These are phyloP conservation scores for Penicillium hesseltinei DNA, from an alignment of 2,329 filamentous ascomycete species.

Conservation along the genomic window DNA sequence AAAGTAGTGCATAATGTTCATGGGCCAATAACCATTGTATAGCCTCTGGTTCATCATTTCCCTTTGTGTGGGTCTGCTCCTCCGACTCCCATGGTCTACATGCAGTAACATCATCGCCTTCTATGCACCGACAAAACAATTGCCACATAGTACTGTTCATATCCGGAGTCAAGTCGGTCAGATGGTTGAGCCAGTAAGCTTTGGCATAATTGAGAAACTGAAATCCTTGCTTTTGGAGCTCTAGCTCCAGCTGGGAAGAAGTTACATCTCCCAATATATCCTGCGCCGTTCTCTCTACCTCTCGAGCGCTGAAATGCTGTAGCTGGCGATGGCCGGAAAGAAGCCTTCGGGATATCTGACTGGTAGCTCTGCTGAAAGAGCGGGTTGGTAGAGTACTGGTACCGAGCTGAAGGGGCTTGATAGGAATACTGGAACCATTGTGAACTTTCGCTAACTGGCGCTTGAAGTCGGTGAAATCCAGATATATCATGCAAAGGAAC, in stretches of 20 bases:
- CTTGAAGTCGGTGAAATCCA: slow-evolving; percentile 14
- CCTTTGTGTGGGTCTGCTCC: neutral
- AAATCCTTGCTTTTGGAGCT: neutral
- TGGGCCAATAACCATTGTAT: neutral
- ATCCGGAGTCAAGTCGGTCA: neutral
- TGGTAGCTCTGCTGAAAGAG: neutral
- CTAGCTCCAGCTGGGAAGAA: neutral
- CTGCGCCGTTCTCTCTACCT: neutral
- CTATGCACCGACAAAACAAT: slow-evolving; percentile 3
- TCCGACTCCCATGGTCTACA: neutral
- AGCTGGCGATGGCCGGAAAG: neutral
- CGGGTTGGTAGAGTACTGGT: neutral
- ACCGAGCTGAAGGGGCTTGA: neutral
- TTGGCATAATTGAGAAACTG: neutral
- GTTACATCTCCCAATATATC: neutral
- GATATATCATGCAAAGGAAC: slow-evolving; percentile 12
- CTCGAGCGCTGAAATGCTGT: neutral
- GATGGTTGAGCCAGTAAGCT: neutral
- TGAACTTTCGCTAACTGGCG: slow-evolving; percentile 2
- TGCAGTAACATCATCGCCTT: neutral
- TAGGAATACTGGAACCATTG: neutral
- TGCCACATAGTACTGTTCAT: neutral
- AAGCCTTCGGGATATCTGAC: neutral
- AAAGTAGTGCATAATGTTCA: neutral
- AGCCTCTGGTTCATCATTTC: neutral